phyloP scores from a whole-genome alignment of 1,139 yeast species.

The Candida mesenterica region DNA sequence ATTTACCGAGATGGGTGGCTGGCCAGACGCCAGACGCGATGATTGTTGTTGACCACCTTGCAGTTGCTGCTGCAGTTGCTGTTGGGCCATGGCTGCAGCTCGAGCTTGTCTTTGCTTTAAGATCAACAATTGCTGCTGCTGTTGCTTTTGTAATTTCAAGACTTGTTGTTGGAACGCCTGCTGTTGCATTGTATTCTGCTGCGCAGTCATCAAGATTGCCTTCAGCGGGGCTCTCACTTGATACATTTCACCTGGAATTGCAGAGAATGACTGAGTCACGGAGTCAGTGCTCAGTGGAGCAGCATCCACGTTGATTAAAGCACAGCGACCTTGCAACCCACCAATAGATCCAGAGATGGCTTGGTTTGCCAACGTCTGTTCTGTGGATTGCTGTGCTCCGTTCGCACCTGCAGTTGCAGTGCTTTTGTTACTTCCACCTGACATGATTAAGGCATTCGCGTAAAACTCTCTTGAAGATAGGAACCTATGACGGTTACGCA shows the following conservation, averaged over 20 bases:
- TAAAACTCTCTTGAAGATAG: slow-evolving; percentile 82
- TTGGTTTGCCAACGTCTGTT: slow-evolving; percentile 48
- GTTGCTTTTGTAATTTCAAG: slow-evolving; percentile 44
- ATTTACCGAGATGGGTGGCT: background rate
- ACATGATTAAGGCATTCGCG: slow-evolving; percentile 55
- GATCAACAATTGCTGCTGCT: slow-evolving; percentile 34
- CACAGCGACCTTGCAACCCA: slow-evolving; percentile 74
- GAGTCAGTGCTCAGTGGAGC: slow-evolving; percentile 24
- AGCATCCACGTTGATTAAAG: slow-evolving; percentile 63
- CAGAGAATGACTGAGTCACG: slow-evolving; percentile 49
- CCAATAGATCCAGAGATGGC: slow-evolving; percentile 61
- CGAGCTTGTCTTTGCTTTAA: slow-evolving; percentile 33
- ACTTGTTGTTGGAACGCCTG: slow-evolving; percentile 52
- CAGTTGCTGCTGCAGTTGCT: background rate
- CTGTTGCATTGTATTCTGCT: slow-evolving; percentile 44
- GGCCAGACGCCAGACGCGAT: background rate
- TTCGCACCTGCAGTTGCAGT: slow-evolving; percentile 10
- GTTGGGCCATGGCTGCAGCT: slow-evolving; percentile 9
- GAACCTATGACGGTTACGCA: slow-evolving; percentile 66
- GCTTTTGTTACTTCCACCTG: slow-evolving; percentile 26
- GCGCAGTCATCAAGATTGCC: slow-evolving; percentile 45
- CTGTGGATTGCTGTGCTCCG: slow-evolving; percentile 21
- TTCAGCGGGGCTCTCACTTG: slow-evolving; percentile 66
- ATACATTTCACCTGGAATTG: slow-evolving; percentile 51
- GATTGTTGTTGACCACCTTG: background rate